Evolutionary conservation across 176 grass and related monocot genomes (phyloP).

Genomic region (Rhynchospora pubera): DNA sequence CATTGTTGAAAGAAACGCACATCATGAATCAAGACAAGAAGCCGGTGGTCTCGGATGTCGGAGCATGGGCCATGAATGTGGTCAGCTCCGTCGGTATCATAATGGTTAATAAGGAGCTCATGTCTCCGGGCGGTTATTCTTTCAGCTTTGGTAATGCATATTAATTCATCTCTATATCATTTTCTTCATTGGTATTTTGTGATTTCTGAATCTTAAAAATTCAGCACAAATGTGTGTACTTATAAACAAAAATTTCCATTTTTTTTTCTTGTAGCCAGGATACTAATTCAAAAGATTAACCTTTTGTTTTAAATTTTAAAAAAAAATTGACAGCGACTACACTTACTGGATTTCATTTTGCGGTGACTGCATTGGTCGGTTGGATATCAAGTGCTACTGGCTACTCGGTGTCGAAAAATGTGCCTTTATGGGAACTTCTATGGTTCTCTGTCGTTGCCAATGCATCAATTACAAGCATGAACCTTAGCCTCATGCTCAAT

Average conservation of each 20-base stretch:
- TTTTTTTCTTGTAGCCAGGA: neutral
- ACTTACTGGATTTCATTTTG: conserved; percentile 91
- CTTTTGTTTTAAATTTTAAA: neutral
- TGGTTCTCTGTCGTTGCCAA: conserved; percentile 95
- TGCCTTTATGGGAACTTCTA: conserved; percentile 85
- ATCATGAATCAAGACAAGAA: conserved; percentile 50
- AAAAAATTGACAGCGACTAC: conserved; percentile 55
- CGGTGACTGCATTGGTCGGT: conserved; percentile 75
- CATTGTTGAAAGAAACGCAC: neutral
- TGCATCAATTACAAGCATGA: conserved; percentile 92
- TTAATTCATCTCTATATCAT: neutral
- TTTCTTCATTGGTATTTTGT: too few species aligned
- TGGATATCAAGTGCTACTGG: conserved; percentile 85
- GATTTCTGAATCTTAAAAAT: too few species aligned
- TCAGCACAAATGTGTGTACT: too few species aligned
- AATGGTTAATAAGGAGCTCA: conserved; percentile 97
- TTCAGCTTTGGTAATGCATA: conserved; percentile 67
- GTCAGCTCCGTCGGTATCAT: conserved; percentile 97
- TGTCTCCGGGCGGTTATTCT: conserved; percentile 76
- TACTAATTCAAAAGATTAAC: neutral
- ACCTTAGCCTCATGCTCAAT: conserved; percentile 94
- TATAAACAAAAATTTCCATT: neutral
- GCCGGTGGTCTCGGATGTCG: conserved; percentile 64
- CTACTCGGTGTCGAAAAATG: conserved; percentile 76
- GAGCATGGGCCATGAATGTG: conserved; percentile 96